These are phyloP conservation scores for Aspergillus transmontanensis DNA, from an alignment of 2,329 filamentous ascomycete species.

Conservation along the genomic window DNA sequence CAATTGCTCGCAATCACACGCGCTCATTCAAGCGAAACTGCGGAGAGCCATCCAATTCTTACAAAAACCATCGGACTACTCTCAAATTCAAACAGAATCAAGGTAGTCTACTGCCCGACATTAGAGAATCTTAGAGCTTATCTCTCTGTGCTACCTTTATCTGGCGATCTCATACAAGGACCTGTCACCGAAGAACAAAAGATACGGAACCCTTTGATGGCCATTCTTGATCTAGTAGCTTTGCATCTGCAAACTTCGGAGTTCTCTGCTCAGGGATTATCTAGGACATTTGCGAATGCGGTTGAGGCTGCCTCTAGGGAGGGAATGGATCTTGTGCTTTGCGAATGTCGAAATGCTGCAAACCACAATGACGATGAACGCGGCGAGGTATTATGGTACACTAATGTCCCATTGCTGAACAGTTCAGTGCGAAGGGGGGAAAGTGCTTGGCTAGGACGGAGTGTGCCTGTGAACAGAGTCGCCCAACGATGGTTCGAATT, in stretches of 20 bases:
- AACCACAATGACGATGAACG: constrained; percentile 31
- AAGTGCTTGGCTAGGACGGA: constrained; percentile 60
- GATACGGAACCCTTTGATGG: constrained; percentile 32
- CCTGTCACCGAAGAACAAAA: constrained; percentile 2
- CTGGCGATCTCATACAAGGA: constrained; percentile 1
- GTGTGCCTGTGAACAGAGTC: constrained; percentile 59
- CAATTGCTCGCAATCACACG: constrained; percentile 57
- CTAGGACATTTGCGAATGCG: constrained; percentile 44
- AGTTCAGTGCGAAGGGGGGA: constrained; percentile 52
- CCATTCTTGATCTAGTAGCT: constrained; percentile 44
- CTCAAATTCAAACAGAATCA: constrained; percentile 68
- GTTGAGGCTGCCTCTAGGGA: constrained; percentile 40
- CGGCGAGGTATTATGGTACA: constrained; percentile 46
- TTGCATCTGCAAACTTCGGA: constrained; percentile 48
- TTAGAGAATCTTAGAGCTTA: constrained; percentile 77
- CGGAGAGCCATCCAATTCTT: constrained; percentile 50
- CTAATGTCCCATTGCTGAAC: constrained; percentile 64
- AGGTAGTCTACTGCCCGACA: constrained; percentile 72
- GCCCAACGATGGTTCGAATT: constrained; percentile 69
- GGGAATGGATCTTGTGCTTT: constrained; percentile 39
- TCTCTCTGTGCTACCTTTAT: constrained; percentile 57
- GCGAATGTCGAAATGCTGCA: constrained; percentile 42
- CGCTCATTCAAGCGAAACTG: constrained; percentile 19
- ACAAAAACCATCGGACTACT: constrained; percentile 69
- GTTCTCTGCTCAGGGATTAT: constrained; percentile 52